Percentiles rank a stretch among this genome's conserved stretches.
phyloP scores from a whole-genome alignment of 805 yeast species.

The Ogataea paradorogensis region DNA sequence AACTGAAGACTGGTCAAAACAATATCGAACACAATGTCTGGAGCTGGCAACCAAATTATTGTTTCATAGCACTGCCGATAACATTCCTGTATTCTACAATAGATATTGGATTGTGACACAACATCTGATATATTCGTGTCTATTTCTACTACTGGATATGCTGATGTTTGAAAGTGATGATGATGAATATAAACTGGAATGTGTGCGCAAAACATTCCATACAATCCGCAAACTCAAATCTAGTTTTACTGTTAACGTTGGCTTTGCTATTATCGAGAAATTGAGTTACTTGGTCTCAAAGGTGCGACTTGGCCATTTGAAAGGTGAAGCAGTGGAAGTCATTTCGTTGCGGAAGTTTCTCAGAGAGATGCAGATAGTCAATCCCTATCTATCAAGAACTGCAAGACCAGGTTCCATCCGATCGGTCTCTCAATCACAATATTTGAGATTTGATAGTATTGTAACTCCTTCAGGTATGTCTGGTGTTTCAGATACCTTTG shows the following conservation, averaged over 20 bases:
- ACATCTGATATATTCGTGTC: conserved; percentile 26
- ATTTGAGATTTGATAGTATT: conserved; percentile 13
- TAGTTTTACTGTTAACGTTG: conserved; percentile 26
- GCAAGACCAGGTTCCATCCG: conserved; percentile 8
- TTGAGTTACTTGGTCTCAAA: conserved; percentile 21
- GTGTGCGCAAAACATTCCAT: conserved; percentile 20
- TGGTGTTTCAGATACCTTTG: neutral
- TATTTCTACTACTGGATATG: conserved; percentile 27
- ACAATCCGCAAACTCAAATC: conserved; percentile 18
- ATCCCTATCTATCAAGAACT: conserved; percentile 9
- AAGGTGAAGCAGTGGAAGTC: conserved; percentile 17
- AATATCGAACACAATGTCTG: conserved; percentile 22
- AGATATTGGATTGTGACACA: conserved; percentile 28
- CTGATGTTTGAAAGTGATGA: conserved; percentile 23
- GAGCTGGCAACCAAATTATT: conserved; percentile 17
- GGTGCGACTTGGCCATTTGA: conserved; percentile 14
- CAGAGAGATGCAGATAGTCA: conserved; percentile 18
- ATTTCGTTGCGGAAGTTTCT: conserved; percentile 21
- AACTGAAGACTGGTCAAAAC: conserved; percentile 18
- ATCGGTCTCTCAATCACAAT: conserved; percentile 15
- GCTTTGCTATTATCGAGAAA: conserved; percentile 28
- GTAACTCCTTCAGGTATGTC: neutral
- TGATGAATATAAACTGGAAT: conserved; percentile 18
- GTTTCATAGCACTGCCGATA: conserved; percentile 17
- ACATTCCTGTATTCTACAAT: conserved; percentile 23